A percentile compares a stretch with the other conserved stretches of the same genome.
These are phyloP conservation scores for Orbilia quercus DNA, from an alignment of 2,329 filamentous ascomycete genomes.

Conservation along the genomic window DNA sequence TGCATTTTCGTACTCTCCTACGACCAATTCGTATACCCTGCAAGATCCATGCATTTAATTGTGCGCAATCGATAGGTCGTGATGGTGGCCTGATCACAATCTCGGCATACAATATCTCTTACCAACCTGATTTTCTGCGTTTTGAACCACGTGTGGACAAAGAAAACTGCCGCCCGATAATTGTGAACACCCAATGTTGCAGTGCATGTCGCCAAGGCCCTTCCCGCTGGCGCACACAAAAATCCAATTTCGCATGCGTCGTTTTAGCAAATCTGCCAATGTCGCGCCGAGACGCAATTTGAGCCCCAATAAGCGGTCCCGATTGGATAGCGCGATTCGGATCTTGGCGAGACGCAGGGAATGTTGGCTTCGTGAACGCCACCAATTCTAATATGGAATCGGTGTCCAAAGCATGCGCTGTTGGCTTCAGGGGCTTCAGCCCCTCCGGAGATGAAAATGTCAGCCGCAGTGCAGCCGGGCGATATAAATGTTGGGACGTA, in stretches of 20 bases:
- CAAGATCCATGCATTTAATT: too few relatives aligned
- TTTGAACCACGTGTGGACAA: too few relatives aligned
- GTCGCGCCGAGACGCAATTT: constrained; percentile 10
- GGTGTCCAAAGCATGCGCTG: constrained; percentile 4
- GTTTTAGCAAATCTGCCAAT: constrained; percentile 12
- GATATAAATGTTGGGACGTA: constrained; percentile 11
- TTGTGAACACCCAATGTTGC: neutral
- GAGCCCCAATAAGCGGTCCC: neutral
- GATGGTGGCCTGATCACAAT: too few relatives aligned
- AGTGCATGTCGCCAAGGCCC: neutral
- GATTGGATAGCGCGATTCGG: constrained; percentile 45
- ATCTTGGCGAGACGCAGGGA: constrained; percentile 17
- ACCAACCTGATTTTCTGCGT: too few relatives aligned
- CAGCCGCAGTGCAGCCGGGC: constrained; percentile 35
- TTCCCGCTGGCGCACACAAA: neutral
- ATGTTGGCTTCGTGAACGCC: constrained; percentile 20
- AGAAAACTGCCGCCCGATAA: neutral
- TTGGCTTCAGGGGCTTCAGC: constrained; percentile 46
- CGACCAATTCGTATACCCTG: too few relatives aligned
- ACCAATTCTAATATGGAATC: constrained; percentile 16
- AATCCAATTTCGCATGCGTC: neutral
- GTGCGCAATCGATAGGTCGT: too few relatives aligned
- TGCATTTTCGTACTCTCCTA: too few relatives aligned
- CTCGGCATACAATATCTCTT: too few relatives aligned
- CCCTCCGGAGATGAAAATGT: constrained; percentile 12